These are phyloP conservation scores for Penicillium sp. DNA, from an alignment of 2,329 filamentous ascomycete species.

Conservation along the genomic window DNA sequence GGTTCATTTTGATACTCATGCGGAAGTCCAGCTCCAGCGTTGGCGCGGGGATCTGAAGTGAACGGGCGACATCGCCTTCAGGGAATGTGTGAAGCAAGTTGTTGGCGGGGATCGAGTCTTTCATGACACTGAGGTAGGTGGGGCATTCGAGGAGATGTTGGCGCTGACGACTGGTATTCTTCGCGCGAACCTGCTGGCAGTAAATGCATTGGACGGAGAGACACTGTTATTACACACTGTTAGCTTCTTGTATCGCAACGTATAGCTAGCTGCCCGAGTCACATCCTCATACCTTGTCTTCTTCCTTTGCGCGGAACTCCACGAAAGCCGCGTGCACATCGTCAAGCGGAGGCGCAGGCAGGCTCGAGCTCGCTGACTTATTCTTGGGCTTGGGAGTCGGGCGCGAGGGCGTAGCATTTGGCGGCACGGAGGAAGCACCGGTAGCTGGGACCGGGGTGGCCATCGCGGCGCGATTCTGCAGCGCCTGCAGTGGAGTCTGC, in stretches of 20 bases:
- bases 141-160: conserved; percentile 49
- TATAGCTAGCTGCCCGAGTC: background rate
- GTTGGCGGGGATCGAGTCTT: conserved; percentile 51
- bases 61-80: conserved; percentile 48
- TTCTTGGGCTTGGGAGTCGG: conserved; percentile 39
- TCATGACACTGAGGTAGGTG: conserved; percentile 52
- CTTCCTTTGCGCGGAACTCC: conserved; percentile 47
- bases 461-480: conserved; percentile 41
- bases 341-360: conserved; percentile 47
- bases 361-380: conserved; percentile 38
- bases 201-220: conserved; percentile 51
- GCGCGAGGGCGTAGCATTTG: conserved; percentile 34
- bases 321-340: conserved; percentile 50
- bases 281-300: conserved; percentile 41
- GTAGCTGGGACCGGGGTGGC: conserved; percentile 37
- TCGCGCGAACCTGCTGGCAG: conserved; percentile 49
- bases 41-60: conserved; percentile 47
- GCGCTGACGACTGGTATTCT: conserved; percentile 50
- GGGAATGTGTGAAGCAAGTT: conserved; percentile 51
- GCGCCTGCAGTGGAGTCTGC: conserved; percentile 41
- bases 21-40: conserved; percentile 51
- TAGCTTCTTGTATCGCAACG: conserved; percentile 6
- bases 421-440: conserved; percentile 29
- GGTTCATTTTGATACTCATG: conserved; percentile 52
- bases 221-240: conserved; percentile 33